phyloP scores from a whole-genome alignment of 1,139 yeast genomes.

The Hyphopichia pseudoburtonii region DNA sequence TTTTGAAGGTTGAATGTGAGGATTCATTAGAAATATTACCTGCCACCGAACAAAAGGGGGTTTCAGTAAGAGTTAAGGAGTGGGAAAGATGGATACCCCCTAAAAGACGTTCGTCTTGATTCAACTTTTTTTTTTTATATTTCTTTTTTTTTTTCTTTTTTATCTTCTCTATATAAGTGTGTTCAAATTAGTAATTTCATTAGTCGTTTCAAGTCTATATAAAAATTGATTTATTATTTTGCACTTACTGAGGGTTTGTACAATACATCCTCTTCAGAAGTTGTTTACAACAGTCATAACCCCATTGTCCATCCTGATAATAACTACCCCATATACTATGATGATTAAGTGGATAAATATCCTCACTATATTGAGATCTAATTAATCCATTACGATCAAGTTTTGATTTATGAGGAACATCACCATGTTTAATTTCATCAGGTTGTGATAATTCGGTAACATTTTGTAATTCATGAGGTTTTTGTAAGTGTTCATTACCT shows the following conservation, averaged over 20 bases:
- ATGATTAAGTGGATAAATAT: slow-evolving; percentile 38
- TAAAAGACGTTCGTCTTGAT: too few relatives aligned
- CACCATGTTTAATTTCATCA: not conserved
- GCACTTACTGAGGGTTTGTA: too few relatives aligned
- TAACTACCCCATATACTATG: slow-evolving; percentile 49
- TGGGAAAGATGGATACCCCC: not conserved
- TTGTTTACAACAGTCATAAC: slow-evolving; percentile 46
- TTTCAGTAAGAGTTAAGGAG: not conserved
- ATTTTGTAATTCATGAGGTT: slow-evolving; percentile 1
- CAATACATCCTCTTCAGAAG: slow-evolving; percentile 14
- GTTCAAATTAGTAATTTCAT: too few relatives aligned
- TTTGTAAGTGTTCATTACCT: slow-evolving; percentile 9
- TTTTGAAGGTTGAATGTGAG: slow-evolving; percentile 13
- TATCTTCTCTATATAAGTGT: not conserved
- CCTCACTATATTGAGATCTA: slow-evolving; percentile 35
- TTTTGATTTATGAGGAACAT: slow-evolving; percentile 2
- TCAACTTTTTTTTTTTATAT: not conserved
- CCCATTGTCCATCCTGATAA: slow-evolving; percentile 50
- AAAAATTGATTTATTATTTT: too few relatives aligned
- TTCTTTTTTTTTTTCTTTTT: too few relatives aligned
- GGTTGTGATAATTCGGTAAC: not conserved
- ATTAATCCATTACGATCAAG: slow-evolving; percentile 11
- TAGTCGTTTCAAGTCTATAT: too few relatives aligned
- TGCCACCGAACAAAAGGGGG: not conserved
- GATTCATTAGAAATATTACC: not conserved